phyloP scores from a whole-genome alignment of 73 alveolate genomes.

The Durusdinium trenchii region DNA sequence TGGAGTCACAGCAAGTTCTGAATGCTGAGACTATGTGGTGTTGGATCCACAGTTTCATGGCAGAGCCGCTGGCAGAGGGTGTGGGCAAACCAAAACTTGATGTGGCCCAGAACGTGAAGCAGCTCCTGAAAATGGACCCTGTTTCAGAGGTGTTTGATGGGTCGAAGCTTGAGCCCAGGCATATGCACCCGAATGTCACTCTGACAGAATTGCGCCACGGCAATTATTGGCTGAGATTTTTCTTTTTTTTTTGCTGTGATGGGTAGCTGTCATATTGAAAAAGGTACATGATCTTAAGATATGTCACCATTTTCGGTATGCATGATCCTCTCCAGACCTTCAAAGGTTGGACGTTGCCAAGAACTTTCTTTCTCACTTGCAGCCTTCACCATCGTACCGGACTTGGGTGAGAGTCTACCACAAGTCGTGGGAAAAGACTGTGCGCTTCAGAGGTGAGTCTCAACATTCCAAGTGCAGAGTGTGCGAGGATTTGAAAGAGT shows the following conservation, averaged over 20 bases:
- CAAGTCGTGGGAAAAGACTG: background rate
- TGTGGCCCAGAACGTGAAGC: background rate
- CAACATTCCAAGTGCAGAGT: conserved; percentile 3
- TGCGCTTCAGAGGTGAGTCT: background rate
- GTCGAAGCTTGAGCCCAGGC: background rate
- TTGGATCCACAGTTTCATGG: background rate
- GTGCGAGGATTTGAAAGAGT: background rate
- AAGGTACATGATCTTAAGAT: too few species aligned
- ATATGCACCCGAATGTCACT: background rate
- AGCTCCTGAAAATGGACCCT: background rate
- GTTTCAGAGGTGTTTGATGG: background rate
- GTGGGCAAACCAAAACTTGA: background rate
- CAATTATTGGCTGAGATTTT: too few species aligned
- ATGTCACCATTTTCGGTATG: too few species aligned
- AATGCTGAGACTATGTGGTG: background rate
- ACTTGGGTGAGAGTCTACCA: background rate
- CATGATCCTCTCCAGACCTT: too few species aligned
- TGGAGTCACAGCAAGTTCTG: too few species aligned
- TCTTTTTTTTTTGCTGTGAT: too few species aligned
- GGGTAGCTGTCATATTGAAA: too few species aligned
- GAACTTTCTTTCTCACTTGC: background rate
- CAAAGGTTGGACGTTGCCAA: conserved; percentile 15
- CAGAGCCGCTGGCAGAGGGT: conserved; percentile 16
- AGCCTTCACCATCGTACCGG: background rate
- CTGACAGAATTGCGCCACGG: conserved; percentile 6